Conservation (phyloP, 2,329 filamentous ascomycete genomes). For the Fusarium ramigenum region DNA sequence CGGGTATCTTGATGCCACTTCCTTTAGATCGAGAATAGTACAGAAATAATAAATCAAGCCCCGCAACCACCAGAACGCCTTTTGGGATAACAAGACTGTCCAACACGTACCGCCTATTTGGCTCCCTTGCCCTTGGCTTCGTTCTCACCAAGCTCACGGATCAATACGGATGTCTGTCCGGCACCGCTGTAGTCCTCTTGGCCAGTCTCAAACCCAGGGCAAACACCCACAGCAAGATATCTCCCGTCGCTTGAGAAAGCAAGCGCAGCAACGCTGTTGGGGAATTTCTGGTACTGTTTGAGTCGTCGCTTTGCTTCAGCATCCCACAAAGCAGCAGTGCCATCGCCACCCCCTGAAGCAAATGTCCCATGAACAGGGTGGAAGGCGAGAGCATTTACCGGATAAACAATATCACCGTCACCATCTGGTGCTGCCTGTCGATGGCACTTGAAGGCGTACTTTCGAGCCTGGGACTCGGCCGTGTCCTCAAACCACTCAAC, state of each 20-base stretch:
- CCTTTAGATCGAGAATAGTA: constrained; percentile 31
- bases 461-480: constrained; percentile 85
- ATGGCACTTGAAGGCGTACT: constrained; percentile 99
- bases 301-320: constrained; percentile 89
- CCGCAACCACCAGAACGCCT: constrained; percentile 46
- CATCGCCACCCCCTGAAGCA: constrained; percentile 88
- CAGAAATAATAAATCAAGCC: constrained; percentile 39
- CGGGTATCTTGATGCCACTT: constrained; percentile 47
- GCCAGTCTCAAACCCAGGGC: constrained; percentile 88
- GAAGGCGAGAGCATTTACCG: constrained; percentile 89
- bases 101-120: constrained; percentile 58
- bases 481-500: constrained; percentile 98
- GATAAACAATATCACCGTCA: constrained; percentile 83
- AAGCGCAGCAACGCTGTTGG: constrained; percentile 79
- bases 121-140: constrained; percentile 88
- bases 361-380: constrained; percentile 87
- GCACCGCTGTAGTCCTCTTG: constrained; percentile 80
- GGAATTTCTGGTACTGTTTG: constrained; percentile 86
- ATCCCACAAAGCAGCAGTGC: constrained; percentile 93
- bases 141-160: constrained; percentile 84
- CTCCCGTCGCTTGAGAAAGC: constrained; percentile 81
- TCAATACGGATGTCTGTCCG: constrained; percentile 78
- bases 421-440: constrained; percentile 74
- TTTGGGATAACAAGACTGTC: constrained; percentile 38
- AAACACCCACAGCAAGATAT: constrained; percentile 81